A percentile compares a stretch with the other conserved stretches of the same genome.
Evolutionary conservation across 495 filamentous ascomycete species (phyloP).

Genomic region (Penicillium paxilli): DNA sequence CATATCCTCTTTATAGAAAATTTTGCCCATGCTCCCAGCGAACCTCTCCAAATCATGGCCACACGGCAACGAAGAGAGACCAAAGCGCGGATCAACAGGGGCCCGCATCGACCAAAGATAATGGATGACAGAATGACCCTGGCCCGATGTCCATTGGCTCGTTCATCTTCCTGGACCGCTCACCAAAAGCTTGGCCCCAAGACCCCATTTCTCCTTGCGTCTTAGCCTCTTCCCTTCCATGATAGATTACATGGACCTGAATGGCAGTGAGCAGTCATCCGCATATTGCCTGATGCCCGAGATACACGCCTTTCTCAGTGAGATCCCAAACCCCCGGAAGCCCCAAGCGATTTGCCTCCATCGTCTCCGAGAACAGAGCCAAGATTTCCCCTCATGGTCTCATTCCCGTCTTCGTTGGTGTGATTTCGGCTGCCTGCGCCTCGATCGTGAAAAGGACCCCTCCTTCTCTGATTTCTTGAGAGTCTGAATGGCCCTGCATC

Average conservation of each 20-base stretch:
- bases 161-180: neutral
- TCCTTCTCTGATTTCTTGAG: neutral
- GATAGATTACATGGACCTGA: too few relatives aligned
- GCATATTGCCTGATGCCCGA: neutral
- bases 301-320: too few relatives aligned
- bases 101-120: slow-evolving; percentile 2
- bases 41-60: neutral
- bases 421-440: slow-evolving; percentile 5
- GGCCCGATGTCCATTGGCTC: slow-evolving; percentile 1
- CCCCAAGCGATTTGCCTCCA: neutral
- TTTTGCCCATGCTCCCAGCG: neutral
- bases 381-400: slow-evolving; percentile 6
- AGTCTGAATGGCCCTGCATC: slow-evolving; percentile 1
- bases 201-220: neutral
- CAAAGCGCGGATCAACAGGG: neutral
- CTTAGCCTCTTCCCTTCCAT: neutral
- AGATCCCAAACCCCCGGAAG: neutral
- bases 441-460: neutral
- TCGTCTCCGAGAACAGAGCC: too few relatives aligned
- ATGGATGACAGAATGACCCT: neutral
- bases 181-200: slow-evolving; percentile 14
- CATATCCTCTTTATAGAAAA: neutral
- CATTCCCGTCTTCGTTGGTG: slow-evolving; percentile 7
- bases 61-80: neutral
- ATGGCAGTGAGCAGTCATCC: too few relatives aligned